Base-by-base conservation (phyloP, 768 basidiomycete genomes). In the Collybiopsis confluens region DNA sequence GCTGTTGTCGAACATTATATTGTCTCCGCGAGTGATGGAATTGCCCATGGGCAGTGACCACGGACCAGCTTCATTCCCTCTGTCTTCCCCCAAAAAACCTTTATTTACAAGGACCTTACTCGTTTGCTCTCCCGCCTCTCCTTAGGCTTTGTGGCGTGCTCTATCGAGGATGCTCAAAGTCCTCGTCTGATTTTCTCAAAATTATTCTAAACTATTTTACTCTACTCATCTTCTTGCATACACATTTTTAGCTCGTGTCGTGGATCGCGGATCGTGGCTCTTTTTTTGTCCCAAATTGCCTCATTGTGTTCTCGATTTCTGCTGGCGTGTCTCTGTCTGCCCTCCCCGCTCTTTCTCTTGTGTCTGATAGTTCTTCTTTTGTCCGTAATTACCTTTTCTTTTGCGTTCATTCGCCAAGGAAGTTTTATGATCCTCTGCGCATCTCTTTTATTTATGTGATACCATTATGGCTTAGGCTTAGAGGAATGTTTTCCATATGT, bases 331-430 rank as follows among this genome's bases (percentile, higher is more conserved):
- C 23, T 21, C 33, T 35, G 35, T 48, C 47, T 48, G 47, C 47
- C 47, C 13, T 48, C 47, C 47, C 35, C 47, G 37, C 47, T 48
- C 47, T 48, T 48, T 48, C 47, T 48, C 33, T 48, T 48, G 47
- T 48, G 35, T n/a, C 23, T 20, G 33, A 23, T 18, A 11, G 15
- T 36, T 48, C 35, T 48, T 48, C 2, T 36, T 28, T 23, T 5
- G 35, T 48, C 35, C 23, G 35, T 48, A 48, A 47, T 47, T 33
- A 15, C 18, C 18, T 48, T 21, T 48, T 21, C 20, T n/a, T 35
- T 27, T 16, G n/a, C 44, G 6, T 27, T 28, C 45, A 16, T 38
- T 37, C 5, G 8, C n/a, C n/a, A n/a, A n/a, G n/a, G n/a, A n/a
- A n/a, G 42, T n/a, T 5, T 33, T 20, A 48, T 30, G 47, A 48